Evolutionary conservation across 495 filamentous ascomycete genomes (phyloP), one percentile per base, ranked within the genome.

Genomic region (Aspergillus hancockii): DNA sequence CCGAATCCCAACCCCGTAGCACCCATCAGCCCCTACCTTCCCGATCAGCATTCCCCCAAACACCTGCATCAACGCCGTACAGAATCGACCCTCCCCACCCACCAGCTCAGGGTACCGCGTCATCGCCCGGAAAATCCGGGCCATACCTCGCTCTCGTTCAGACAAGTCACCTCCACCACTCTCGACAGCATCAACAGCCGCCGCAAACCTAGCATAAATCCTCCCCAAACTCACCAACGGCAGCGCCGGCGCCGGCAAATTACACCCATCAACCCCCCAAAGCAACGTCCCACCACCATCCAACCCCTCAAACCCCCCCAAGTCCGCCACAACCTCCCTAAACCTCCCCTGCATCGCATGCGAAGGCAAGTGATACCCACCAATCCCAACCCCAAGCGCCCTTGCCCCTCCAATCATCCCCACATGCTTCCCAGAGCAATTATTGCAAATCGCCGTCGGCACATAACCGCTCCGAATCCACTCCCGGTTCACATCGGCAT

Each of bases 391-490:
- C 3, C 66, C 71, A 1, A 77, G 19, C 1, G 66, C 65, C 51
- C 66, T 75, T 10, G 72, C 62, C 1, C 68, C 75, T 30, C 68
- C 75, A 32, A 76, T 58, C 70, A 79, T 75, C 2, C 75, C 73
- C 5, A 65, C 72, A 63, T 79, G 73, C 22, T 77, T 79, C 0
- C 72, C 74, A 3, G 76, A 77, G 41, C 76, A 79, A 46, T 75
- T 75, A 47, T 67, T 74, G n/a, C 66, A 73, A 1, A 69, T 55
- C 0, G 58, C 61, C 0, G 66, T 70, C 0, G 76, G 73, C 0
- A 46, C 63, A 46, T 65, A 73, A 49, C 64, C 75, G 4, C 60
- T 70, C 41, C 77, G 73, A 63, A 78, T 71, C 75, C 76, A 79
- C 0, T 31, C 51, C 0, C 59, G 59, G 41, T 72, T 67, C 0